Evolutionary conservation across 2,329 filamentous ascomycete genomes (phyloP).

Genomic region (Phaeosphaeriaceae sp.): DNA sequence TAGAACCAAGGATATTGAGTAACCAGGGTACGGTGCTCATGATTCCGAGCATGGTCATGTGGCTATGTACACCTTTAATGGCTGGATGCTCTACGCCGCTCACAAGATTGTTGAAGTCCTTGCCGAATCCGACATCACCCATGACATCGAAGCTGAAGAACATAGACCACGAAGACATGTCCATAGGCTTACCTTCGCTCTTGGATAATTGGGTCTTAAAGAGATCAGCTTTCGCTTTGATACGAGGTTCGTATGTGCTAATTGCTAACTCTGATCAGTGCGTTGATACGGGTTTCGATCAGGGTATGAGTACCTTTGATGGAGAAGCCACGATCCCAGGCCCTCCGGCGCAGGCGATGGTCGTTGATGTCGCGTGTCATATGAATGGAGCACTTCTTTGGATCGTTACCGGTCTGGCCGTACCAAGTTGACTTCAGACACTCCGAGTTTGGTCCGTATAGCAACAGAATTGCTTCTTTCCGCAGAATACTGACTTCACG

Average conservation of each 20-base stretch:
- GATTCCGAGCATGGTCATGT: constrained; percentile 45
- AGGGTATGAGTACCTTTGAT: constrained; percentile 23
- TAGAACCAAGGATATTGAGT: constrained; percentile 35
- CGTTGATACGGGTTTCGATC: neutral
- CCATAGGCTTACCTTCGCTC: constrained; percentile 24
- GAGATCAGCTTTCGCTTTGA: constrained; percentile 31
- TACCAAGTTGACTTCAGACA: constrained; percentile 38
- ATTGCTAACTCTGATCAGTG: constrained; percentile 17
- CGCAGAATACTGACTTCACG: constrained; percentile 31
- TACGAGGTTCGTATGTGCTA: constrained; percentile 29
- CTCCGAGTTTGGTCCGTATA: constrained; percentile 32
- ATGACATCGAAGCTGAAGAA: constrained; percentile 40
- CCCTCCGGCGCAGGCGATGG: constrained; percentile 28
- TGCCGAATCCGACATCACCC: constrained; percentile 37
- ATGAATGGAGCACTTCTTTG: constrained; percentile 25
- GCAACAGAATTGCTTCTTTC: constrained; percentile 24
- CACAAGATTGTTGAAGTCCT: constrained; percentile 32
- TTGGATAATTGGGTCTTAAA: constrained; percentile 22
- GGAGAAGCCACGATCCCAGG: constrained; percentile 38
- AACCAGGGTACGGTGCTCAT: constrained; percentile 48
- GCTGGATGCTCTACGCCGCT: constrained; percentile 37
- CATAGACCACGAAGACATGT: constrained; percentile 33
- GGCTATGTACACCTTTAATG: constrained; percentile 45
- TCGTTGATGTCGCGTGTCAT: constrained; percentile 31
- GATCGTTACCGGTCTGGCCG: constrained; percentile 27